Evolutionary conservation across 75 land plant genomes (phyloP).

Genomic region (Sequoia sempervirens): DNA sequence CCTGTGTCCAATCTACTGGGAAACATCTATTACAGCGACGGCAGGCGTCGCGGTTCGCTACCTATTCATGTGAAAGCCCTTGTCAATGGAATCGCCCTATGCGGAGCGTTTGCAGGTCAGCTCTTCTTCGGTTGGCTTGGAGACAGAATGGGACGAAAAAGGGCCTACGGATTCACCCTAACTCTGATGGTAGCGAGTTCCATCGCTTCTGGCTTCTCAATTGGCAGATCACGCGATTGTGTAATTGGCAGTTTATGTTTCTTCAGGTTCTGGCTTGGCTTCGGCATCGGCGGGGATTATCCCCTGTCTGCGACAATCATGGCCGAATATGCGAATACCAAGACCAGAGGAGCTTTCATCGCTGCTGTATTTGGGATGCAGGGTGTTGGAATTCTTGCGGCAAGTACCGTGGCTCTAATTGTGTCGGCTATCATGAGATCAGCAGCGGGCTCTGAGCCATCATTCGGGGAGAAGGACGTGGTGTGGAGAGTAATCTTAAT

Average conservation of each 20-base stretch:
- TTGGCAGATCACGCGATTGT: not conserved
- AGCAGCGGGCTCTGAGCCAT: not conserved
- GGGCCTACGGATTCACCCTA: constrained; percentile 17
- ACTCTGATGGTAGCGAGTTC: constrained; percentile 11
- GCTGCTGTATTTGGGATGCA: constrained; percentile 67
- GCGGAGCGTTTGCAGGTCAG: constrained; percentile 27
- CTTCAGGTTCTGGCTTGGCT: constrained; percentile 27
- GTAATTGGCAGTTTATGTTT: constrained; percentile 16
- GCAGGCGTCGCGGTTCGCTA: not conserved
- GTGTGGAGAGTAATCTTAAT: constrained; percentile 64
- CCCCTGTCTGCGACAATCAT: constrained; percentile 32
- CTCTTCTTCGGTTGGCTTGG: constrained; percentile 32
- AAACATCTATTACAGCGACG: constrained; percentile 19
- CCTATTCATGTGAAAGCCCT: not conserved
- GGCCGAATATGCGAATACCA: constrained; percentile 32
- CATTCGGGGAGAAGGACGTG: constrained; percentile 39
- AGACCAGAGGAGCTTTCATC: constrained; percentile 26
- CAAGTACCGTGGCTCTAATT: constrained; percentile 39
- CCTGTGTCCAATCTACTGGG: constrained; percentile 21
- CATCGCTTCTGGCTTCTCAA: constrained; percentile 6
- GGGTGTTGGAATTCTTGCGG: constrained; percentile 59
- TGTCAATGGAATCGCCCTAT: constrained; percentile 32
- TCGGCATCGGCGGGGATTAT: too few species aligned
- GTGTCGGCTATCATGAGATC: constrained; percentile 21
- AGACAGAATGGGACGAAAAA: constrained; percentile 25